Percentiles rank a stretch among this genome's conserved stretches.
phyloP scores from a whole-genome alignment of 148 eudicot species.

The Fagopyrum esculentum region DNA sequence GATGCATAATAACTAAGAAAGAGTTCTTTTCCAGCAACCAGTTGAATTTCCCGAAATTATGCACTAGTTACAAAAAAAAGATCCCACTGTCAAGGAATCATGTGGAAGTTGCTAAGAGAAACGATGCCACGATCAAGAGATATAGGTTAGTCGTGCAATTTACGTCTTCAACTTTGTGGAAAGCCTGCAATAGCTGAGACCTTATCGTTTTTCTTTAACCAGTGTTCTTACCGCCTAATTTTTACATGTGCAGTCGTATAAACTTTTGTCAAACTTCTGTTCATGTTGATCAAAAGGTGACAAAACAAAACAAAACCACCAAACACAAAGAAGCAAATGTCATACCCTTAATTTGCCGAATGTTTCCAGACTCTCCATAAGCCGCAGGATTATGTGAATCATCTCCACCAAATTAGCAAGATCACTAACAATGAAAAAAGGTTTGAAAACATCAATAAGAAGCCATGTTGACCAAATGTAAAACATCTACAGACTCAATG shows the following conservation, averaged over 20 bases:
- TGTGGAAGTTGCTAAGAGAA: background rate
- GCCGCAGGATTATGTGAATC: constrained; percentile 64
- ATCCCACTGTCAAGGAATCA: background rate
- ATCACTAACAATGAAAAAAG: constrained; percentile 47
- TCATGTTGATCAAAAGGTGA: background rate
- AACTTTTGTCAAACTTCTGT: background rate
- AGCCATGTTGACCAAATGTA: constrained; percentile 9
- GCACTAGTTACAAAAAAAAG: background rate
- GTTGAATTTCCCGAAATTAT: background rate
- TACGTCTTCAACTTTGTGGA: background rate
- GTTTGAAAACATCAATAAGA: constrained; percentile 16
- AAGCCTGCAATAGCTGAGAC: background rate
- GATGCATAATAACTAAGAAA: background rate
- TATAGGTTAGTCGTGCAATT: background rate
- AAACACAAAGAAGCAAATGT: background rate
- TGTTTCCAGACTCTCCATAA: constrained; percentile 87
- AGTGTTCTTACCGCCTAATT: background rate
- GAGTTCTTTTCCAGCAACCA: background rate
- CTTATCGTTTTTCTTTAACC: background rate
- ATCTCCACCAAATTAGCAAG: constrained; percentile 87
- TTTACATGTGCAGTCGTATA: background rate
- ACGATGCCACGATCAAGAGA: background rate
- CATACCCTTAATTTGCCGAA: constrained; percentile 87
- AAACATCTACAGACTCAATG: background rate
- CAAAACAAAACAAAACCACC: background rate